Percentiles rank a stretch among this genome's conserved stretches.
Conservation (phyloP, 2,329 filamentous ascomycete genomes). For the Trichoderma oligosporum region DNA sequence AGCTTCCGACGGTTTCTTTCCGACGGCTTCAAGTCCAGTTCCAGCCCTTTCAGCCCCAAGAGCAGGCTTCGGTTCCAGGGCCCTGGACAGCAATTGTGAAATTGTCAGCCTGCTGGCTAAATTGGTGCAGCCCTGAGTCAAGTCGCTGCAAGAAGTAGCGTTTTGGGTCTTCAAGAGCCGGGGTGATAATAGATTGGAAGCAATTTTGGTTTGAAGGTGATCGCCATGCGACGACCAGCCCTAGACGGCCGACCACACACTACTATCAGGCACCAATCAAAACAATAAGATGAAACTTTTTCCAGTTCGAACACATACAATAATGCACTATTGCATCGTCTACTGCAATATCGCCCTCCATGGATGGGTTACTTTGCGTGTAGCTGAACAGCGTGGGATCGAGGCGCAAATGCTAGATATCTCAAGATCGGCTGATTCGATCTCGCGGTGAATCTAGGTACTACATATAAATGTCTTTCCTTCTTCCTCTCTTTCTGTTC, state of each 20-base stretch:
- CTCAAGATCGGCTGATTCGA: background rate
- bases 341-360: background rate
- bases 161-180: background rate
- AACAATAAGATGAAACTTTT: background rate
- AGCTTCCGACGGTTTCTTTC: background rate
- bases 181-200: background rate
- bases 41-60: slow-evolving; percentile 3
- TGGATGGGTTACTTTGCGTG: background rate
- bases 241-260: background rate
- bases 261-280: background rate
- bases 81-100: background rate
- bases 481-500: no score
- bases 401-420: background rate
- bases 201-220: background rate
- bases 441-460: background rate
- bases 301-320: background rate
- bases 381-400: background rate
- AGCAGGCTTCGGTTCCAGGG: background rate
- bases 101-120: background rate
- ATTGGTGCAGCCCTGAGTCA: background rate
- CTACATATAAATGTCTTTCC: no score
- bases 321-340: background rate
- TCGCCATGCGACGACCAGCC: background rate
- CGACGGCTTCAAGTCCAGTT: slow-evolving; percentile 3
- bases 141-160: background rate